Evolutionary conservation across 2,329 filamentous ascomycete species (phyloP), one percentile per base, ranked within the genome.

Genomic region (Raffaelea ambrosiae): DNA sequence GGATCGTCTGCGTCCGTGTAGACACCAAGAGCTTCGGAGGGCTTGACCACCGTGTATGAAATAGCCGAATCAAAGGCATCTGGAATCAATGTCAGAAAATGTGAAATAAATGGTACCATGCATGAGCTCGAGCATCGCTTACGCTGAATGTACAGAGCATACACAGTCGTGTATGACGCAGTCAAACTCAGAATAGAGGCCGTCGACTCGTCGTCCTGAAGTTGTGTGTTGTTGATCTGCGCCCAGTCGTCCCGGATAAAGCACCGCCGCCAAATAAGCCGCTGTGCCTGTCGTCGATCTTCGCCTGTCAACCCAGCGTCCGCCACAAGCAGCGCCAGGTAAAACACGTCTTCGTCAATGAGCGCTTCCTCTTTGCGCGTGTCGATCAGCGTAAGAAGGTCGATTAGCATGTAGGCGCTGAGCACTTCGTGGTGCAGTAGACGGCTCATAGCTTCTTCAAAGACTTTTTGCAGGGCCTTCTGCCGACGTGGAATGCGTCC

Each of bases 211-310:
- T 95, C 89, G 48, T 81, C 79, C 60, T 86, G 84, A 50, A 84
- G 73, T 43, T 83, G 79, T 1, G 86, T 91, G 55, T 87, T 81
- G 59, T 93, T 91, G 60, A 94, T 77, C 50, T 70, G 72, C 22
- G 76, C 70, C 93, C 93, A 98, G 60, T 96, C 80, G 62, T 96
- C 90, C 44, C 83, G 80, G 55, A 91, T 76, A 58, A 86, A 86
- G 52, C 88, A 84, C 47, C 93, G 81, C 60, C 93, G 84, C 93
- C 93, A 98, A 53, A 97, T 86, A 36, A 81, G 67, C 16, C 70
- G 67, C 61, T 73, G 72, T 5, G 75, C 75, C 53, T 83, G 74
- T 53, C 75, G 73, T 41, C 77, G 72, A n/a, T 77, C 74, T 18
- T 70, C 81, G 54, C 68, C 70, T 57, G 63, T 72, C 57, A 72